Evolutionary conservation across 2,329 filamentous ascomycete species (phyloP), one percentile per base, ranked within the genome.

Genomic region (Xylariaceae sp.): DNA sequence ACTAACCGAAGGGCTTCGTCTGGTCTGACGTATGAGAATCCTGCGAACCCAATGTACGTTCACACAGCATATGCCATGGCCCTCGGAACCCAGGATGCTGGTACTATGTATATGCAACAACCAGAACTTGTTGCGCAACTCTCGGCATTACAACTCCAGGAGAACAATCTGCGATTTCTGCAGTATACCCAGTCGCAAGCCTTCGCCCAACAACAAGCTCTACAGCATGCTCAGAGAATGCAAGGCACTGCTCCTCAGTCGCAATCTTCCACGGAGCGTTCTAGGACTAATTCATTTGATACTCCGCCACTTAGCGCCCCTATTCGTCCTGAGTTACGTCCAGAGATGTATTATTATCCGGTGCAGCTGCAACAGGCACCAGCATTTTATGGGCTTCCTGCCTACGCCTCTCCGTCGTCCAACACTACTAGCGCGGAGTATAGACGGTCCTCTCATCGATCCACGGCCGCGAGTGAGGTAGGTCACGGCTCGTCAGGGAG

Each of bases 201-300:
- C 10, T 73, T 73, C 45, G 69, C 72, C 36, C 77, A 80, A 42
- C 74, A 76, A 48, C 74, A 77, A 50, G 72, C 70, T 18, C 59
- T 76, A 51, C 70, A 76, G 54, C 76, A 73, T 68, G 74, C 71
- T 47, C 75, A 73, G 64, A 76, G 72, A 66, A 71, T 76, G 65
- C 74, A 73, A 58, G 69, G 67, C 45, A 68, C 62, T 53, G 55
- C 60, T 21, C 49, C 66, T 41, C 67, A 73, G 48, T 55, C 72
- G 32, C 67, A 73, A 59, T 64, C 75, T 51, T 66, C 77, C 46
- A 65, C 72, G 24, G 77, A 83, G 63, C 72, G 84, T 58, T 81
- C 82, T 30, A 78, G 84, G 56, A 85, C 83, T 6, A 84, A 81
- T 64, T 86, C 83, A 10, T 83, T 86, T 63, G 84, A 87, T 62